A percentile compares a stretch with the other conserved stretches of the same genome.
Evolutionary conservation across 2,329 filamentous ascomycete genomes (phyloP).

Genomic region (Botrytis fabae): DNA sequence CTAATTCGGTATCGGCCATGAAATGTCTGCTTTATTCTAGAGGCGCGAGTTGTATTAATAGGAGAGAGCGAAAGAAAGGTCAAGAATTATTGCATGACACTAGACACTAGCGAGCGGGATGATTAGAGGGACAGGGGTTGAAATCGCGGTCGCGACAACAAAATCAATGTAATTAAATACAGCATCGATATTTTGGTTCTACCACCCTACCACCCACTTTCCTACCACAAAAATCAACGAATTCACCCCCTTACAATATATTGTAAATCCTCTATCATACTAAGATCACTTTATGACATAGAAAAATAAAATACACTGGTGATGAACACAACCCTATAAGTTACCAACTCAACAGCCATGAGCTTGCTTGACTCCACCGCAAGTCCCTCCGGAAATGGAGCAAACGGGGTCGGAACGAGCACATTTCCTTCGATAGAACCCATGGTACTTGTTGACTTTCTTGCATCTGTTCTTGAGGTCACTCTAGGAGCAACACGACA

Average conservation of each 20-base stretch:
- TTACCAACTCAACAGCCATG: constrained; percentile 34
- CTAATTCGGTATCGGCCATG: neutral
- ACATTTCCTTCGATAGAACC: constrained; percentile 62
- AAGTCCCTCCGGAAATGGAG: constrained; percentile 37
- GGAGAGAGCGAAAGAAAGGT: neutral
- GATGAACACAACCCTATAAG: constrained; percentile 34
- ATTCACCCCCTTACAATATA: constrained; percentile 26
- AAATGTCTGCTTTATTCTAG: constrained; percentile 17
- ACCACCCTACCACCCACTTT: constrained; percentile 29
- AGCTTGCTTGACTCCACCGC: constrained; percentile 38
- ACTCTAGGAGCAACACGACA: constrained; percentile 72
- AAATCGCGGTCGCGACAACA: constrained; percentile 25
- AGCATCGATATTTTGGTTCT: constrained; percentile 29
- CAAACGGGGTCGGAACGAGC: constrained; percentile 37
- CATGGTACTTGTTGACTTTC: constrained; percentile 68
- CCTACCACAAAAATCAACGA: neutral
- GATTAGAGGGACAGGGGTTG: constrained; percentile 21
- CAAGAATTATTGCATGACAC: constrained; percentile 15
- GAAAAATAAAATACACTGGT: constrained; percentile 23
- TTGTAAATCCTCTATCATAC: constrained; percentile 26
- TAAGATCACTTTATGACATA: constrained; percentile 14
- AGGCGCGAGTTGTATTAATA: neutral
- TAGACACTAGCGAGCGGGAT: constrained; percentile 12
- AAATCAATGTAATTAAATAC: constrained; percentile 20
- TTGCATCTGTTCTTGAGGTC: constrained; percentile 68